These are phyloP conservation scores for Rhododendron mucronatum DNA, from an alignment of 148 eudicot genomes.

Conservation along the genomic window DNA sequence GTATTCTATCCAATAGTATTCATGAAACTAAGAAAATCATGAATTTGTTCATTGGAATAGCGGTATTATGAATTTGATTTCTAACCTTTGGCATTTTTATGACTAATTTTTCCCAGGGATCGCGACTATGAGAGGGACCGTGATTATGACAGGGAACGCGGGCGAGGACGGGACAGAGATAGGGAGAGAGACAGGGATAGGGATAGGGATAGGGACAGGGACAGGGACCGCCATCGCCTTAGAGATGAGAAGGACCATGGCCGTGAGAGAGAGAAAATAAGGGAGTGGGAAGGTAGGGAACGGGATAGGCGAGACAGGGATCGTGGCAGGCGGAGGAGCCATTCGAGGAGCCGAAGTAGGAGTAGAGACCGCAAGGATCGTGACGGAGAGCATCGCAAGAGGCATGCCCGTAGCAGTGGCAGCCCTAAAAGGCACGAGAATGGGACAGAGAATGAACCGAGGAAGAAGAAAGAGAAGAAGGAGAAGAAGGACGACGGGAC, in stretches of 20 bases:
- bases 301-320: constrained; percentile 77
- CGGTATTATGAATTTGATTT: too few relatives aligned
- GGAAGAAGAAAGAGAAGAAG: constrained; percentile 58
- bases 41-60: not conserved
- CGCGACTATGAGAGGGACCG: constrained; percentile 54
- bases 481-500: constrained; percentile 88
- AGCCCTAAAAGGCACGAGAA: constrained; percentile 71
- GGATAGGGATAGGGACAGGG: constrained; percentile 34
- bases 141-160: constrained; percentile 46
- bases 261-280: constrained; percentile 56
- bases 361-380: constrained; percentile 71
- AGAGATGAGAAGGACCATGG: constrained; percentile 68
- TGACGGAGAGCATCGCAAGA: constrained; percentile 54
- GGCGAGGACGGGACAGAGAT: constrained; percentile 43
- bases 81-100: not conserved
- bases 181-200: constrained; percentile 27
- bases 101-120: constrained; percentile 37
- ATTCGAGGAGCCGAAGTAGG: constrained; percentile 86
- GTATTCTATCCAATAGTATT: not conserved
- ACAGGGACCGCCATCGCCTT: constrained; percentile 51
- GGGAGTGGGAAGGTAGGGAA: constrained; percentile 62
- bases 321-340: constrained; percentile 73
- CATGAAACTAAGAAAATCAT: not conserved
- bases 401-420: constrained; percentile 48
- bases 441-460: constrained; percentile 42